These are phyloP conservation scores for Carpinus viminea DNA, from an alignment of 306 rosid species.

Conservation along the genomic window DNA sequence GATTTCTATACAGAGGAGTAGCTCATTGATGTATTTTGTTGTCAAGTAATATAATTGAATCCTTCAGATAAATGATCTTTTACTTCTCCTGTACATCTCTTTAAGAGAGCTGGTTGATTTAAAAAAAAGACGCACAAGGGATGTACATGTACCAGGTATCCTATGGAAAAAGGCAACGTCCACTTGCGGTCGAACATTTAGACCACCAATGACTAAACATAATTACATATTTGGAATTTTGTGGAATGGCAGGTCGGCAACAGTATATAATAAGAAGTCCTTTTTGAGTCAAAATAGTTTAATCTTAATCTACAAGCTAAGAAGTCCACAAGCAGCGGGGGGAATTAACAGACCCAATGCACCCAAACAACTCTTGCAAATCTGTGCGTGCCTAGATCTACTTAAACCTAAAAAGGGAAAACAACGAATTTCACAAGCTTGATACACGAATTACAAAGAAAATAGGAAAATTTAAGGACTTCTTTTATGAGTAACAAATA, in stretches of 20 bases:
- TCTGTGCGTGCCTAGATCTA: not conserved
- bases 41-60: too few species aligned
- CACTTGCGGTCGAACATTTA: not conserved
- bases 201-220: not conserved
- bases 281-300: not conserved
- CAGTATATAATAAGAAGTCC: not conserved
- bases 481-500: constrained; percentile 6
- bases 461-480: not conserved
- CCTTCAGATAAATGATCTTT: too few species aligned
- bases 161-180: too few species aligned
- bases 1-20: too few species aligned
- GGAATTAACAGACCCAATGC: not conserved
- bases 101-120: too few species aligned
- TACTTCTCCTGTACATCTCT: too few species aligned
- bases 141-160: too few species aligned
- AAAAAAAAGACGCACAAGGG: too few species aligned
- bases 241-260: not conserved
- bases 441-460: not conserved
- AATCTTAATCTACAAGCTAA: not conserved
- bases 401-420: not conserved
- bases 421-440: not conserved
- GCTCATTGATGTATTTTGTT: too few species aligned
- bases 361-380: not conserved
- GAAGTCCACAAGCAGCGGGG: not conserved
- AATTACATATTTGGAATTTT: not conserved